A percentile compares a stretch with the other conserved stretches of the same genome.
Conservation (phyloP, 2,329 filamentous ascomycete genomes). For the Phoma sp. region DNA sequence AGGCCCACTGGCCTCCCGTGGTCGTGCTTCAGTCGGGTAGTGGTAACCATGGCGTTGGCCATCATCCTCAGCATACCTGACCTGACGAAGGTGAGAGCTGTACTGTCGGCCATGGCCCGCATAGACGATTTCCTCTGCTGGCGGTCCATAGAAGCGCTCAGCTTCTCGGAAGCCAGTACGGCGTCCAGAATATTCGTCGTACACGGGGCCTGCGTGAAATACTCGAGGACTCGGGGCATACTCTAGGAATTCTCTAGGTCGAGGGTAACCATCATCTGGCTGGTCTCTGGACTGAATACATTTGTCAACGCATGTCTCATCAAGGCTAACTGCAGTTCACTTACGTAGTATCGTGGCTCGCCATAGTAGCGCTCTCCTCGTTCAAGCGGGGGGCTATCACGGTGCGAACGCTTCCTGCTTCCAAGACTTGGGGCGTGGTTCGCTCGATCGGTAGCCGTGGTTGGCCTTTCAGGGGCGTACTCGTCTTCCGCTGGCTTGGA, state of each 20-base stretch:
- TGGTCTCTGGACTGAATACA: slow-evolving; percentile 33
- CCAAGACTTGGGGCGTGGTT: slow-evolving; percentile 23
- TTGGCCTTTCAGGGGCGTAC: slow-evolving; percentile 56
- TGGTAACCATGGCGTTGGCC: slow-evolving; percentile 31
- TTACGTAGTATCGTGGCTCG: slow-evolving; percentile 46
- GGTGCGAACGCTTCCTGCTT: slow-evolving; percentile 32
- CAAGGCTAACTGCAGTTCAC: slow-evolving; percentile 20
- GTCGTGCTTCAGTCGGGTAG: slow-evolving; percentile 28
- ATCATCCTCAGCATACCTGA: slow-evolving; percentile 39
- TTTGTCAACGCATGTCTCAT: background rate
- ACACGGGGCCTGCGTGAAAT: slow-evolving; percentile 33
- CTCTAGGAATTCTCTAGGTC: slow-evolving; percentile 38
- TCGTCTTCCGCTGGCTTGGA: slow-evolving; percentile 52
- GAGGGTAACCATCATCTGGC: slow-evolving; percentile 37
- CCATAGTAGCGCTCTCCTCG: slow-evolving; percentile 38
- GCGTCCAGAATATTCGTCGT: slow-evolving; percentile 40
- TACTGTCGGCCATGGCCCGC: slow-evolving; percentile 36
- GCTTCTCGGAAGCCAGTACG: slow-evolving; percentile 42
- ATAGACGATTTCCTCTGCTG: slow-evolving; percentile 34
- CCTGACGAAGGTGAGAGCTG: slow-evolving; percentile 33
- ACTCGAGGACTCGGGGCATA: slow-evolving; percentile 39
- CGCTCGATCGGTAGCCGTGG: slow-evolving; percentile 24
- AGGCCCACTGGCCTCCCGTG: slow-evolving; percentile 29
- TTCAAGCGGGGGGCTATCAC: slow-evolving; percentile 35
- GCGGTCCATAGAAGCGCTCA: slow-evolving; percentile 38